Base-by-base conservation (phyloP, 768 basidiomycete species). In the Lepiota brunneoincarnata region DNA sequence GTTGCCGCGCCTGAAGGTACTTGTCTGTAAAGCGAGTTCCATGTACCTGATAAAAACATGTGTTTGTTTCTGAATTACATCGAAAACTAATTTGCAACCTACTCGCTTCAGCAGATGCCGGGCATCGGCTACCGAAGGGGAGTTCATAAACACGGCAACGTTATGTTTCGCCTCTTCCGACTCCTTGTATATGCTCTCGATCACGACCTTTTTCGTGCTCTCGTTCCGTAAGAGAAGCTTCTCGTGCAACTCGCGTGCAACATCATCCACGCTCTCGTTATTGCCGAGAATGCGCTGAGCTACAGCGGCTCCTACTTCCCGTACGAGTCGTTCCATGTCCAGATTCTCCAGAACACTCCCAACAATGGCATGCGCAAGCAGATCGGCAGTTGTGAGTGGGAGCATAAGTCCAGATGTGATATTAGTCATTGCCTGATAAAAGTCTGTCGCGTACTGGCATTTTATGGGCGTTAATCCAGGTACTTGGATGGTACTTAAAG, bases 1-100 rank as follows among this genome's bases (percentile, higher is more conserved):
- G 66, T 62, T 86, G 80, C 44, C 89, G 80, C 28, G 87, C 84
- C 61, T 86, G 82, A 23, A 95, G 80, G 69, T 98, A 98, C 69
- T 96, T 95, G 61, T 98, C 95, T 17, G 96, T 98, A 75, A 98
- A 96, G 2, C 96, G 89, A 38, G 93, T 91, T n/a, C 92, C 93
- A 45, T 87, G 84, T 43, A 97, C 90, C 94, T 97, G 66, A 23
- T 37, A 56, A 48, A 52, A 31, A 28, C 17, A 12, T 40, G 45
- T 60, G 40, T 7, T 28, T 43, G 58, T 45, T 15, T 51, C 10
- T 4, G 11, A 55, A 34, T 51, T 49, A 31, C 23, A 48, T 31
- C 31, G 31, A 59, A 24, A 54, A 15, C 37, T 43, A 40, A 59
- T 54, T 38, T 37, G 28, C 14, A 41, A 24, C 78, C 56, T 65